Evolutionary conservation across 2,329 filamentous ascomycete species (phyloP).

Genomic region (Pseudovirgaria hyperparasitica): DNA sequence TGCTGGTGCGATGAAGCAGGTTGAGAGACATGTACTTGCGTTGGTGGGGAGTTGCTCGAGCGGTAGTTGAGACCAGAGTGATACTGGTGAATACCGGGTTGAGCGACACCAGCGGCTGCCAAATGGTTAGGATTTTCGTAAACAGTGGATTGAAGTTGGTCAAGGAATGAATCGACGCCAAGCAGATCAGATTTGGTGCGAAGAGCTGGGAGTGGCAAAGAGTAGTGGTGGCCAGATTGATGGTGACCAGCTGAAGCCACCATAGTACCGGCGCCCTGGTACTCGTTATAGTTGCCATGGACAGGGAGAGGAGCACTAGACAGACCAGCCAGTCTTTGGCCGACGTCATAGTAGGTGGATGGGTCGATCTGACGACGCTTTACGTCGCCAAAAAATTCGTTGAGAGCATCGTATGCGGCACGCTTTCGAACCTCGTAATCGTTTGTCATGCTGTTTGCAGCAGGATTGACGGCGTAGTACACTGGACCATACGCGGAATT

Average conservation of each 20-base stretch:
- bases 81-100: conserved; percentile 57
- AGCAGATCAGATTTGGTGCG: conserved; percentile 88
- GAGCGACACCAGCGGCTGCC: conserved; percentile 63
- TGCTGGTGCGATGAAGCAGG: conserved; percentile 39
- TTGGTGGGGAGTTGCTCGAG: conserved; percentile 44
- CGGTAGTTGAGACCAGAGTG: conserved; percentile 39
- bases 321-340: conserved; percentile 72
- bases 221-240: conserved; percentile 65
- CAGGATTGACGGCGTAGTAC: conserved; percentile 61
- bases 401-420: conserved; percentile 67
- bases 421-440: conserved; percentile 67
- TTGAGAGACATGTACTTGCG: conserved; percentile 16
- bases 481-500: conserved; percentile 52
- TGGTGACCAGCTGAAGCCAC: conserved; percentile 41
- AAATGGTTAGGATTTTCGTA: conserved; percentile 84
- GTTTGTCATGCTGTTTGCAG: conserved; percentile 55
- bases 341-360: conserved; percentile 79
- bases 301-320: conserved; percentile 49
- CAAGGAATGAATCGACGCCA: conserved; percentile 87
- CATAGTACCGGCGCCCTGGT: conserved; percentile 39
- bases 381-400: conserved; percentile 86
- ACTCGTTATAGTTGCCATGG: conserved; percentile 31
- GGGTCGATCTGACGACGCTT: conserved; percentile 89
- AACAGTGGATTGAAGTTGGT: conserved; percentile 91
- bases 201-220: conserved; percentile 76